Conservation (phyloP, 2,329 filamentous ascomycete genomes). For the Beauveria sp. region DNA sequence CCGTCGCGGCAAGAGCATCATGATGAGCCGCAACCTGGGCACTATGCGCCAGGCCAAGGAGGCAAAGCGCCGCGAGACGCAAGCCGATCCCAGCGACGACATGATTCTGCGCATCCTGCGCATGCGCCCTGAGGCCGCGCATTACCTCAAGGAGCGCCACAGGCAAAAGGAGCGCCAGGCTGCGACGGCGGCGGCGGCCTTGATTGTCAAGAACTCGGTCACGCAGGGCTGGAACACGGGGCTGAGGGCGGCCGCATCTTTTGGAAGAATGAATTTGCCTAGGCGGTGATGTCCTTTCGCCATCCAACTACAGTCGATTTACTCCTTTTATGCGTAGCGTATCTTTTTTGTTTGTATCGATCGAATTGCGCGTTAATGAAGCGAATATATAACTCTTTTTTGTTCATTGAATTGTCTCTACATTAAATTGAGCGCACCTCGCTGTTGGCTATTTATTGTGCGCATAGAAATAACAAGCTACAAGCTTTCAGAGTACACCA, state of each 20-base stretch:
- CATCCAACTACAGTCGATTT: too few relatives aligned
- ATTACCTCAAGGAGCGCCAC: slow-evolving; percentile 83
- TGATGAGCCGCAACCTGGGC: slow-evolving; percentile 88
- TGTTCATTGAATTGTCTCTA: too few relatives aligned
- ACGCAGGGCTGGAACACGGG: slow-evolving; percentile 45
- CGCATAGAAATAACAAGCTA: too few relatives aligned
- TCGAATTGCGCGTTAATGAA: too few relatives aligned
- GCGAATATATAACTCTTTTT: too few relatives aligned
- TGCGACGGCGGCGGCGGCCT: slow-evolving; percentile 80
- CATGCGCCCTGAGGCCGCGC: slow-evolving; percentile 84
- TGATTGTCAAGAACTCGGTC: slow-evolving; percentile 91
- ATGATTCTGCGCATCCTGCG: slow-evolving; percentile 93
- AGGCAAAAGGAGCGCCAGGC: slow-evolving; percentile 90
- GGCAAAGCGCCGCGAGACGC: slow-evolving; percentile 89
- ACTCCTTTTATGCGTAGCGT: too few relatives aligned
- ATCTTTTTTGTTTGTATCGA: too few relatives aligned
- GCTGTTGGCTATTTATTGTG: too few relatives aligned
- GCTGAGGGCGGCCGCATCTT: slow-evolving; percentile 22
- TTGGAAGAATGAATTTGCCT: slow-evolving; percentile 39
- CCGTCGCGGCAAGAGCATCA: slow-evolving; percentile 67
- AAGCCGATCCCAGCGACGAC: slow-evolving; percentile 94
- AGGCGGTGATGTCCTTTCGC: slow-evolving; percentile 30
- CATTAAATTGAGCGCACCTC: too few relatives aligned
- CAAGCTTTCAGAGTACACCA: too few relatives aligned
- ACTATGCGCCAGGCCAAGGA: slow-evolving; percentile 96